Conservation (phyloP, 2,329 filamentous ascomycete species). For the Xylaria arbuscula region DNA sequence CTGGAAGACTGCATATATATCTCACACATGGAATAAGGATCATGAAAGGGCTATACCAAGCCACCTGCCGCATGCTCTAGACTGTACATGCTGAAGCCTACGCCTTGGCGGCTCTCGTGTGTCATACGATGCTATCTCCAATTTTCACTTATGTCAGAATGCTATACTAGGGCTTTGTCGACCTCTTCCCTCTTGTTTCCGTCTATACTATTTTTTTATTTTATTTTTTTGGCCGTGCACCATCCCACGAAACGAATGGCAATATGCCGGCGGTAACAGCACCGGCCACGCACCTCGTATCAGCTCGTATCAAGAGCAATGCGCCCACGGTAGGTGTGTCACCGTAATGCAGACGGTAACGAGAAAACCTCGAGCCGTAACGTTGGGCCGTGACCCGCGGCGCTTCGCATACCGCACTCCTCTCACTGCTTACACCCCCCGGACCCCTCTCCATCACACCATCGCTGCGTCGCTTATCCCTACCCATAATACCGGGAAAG, state of each 20-base stretch:
- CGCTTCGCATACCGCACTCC: slow-evolving; percentile 31
- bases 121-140: slow-evolving; percentile 27
- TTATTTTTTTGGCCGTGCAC: background rate
- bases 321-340: slow-evolving; percentile 15
- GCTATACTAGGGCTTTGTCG: background rate
- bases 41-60: slow-evolving; percentile 11
- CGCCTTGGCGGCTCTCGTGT: slow-evolving; percentile 19
- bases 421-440: slow-evolving; percentile 9
- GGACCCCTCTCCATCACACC: slow-evolving; percentile 39
- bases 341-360: slow-evolving; percentile 6
- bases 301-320: slow-evolving; percentile 13
- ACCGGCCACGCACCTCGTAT: slow-evolving; percentile 6
- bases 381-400: too few relatives aligned
- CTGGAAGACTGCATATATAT: background rate
- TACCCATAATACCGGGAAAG: slow-evolving; percentile 46
- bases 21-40: slow-evolving; percentile 18
- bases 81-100: background rate
- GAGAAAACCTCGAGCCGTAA: background rate
- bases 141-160: background rate
- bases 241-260: slow-evolving; percentile 14
- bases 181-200: background rate
- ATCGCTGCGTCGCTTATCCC: slow-evolving; percentile 42
- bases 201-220: background rate
- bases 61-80: slow-evolving; percentile 9
- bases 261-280: slow-evolving; percentile 7